Evolutionary conservation across 2,329 filamentous ascomycete species (phyloP), one percentile per base, ranked within the genome.

Genomic region (Drechmeria coniospora): DNA sequence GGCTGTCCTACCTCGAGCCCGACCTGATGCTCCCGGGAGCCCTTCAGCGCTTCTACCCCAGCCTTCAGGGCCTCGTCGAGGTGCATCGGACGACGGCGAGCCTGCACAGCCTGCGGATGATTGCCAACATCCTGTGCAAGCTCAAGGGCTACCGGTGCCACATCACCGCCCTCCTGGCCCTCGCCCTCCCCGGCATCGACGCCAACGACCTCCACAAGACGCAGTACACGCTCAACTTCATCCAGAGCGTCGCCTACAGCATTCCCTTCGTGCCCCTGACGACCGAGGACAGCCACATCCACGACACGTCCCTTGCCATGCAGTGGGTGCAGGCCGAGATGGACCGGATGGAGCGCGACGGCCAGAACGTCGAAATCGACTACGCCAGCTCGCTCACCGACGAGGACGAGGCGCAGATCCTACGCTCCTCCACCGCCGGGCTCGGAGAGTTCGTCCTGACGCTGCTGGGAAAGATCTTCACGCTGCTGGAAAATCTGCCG

Each of bases 121-220:
- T 95, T 35, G 81, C 86, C 36, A 82, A 84, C 47, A 73, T 86
- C 43, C 92, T 98, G 69, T 76, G 84, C 10, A 77, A 80, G 46
- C 82, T 84, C 22, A 95, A 92, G 53, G 90, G 90, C n/a, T 94
- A 90, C 49, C 71, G 90, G 34, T 95, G 90, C 46, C 90, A 98
- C 49, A 76, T 98, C 36, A 98, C 90, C 1, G 87, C 87, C 1
- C 60, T 98, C 20, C 60, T 98, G n/a, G 90, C 87, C 5, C 65
- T 98, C 33, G 83, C 87, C 4, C 61, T 98, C 18, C 92, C 92
- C 1, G 92, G 90, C 14, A 92, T 98, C 32, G 92, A 98, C 54
- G 86, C 92, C 37, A 98, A 98, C 47, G 90, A 98, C 53, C 60
- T 98, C 15, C 86, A 90, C 47, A 98, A 98, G 63, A 95, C 90